These are phyloP conservation scores for Rhizoclosmatium globosum DNA, from an alignment of 192 early-diverging fungal genomes.

Conservation along the genomic window DNA sequence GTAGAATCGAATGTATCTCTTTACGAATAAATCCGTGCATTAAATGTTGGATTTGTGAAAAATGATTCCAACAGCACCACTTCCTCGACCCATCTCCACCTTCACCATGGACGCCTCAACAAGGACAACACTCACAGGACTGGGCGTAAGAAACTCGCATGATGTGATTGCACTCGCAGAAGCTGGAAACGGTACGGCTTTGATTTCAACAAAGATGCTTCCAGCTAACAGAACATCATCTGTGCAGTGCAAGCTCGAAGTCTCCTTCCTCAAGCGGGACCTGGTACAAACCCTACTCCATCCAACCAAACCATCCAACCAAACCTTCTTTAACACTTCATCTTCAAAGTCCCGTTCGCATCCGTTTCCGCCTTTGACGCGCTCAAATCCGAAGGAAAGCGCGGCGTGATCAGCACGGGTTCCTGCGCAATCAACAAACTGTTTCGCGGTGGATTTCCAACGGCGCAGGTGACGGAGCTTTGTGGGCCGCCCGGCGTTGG, in stretches of 20 bases:
- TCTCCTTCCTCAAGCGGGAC: conserved; percentile 8
- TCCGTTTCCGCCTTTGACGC: conserved; percentile 49
- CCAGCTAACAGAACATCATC: background rate
- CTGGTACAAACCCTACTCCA: background rate
- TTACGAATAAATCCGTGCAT: background rate
- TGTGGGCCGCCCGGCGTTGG: conserved; percentile 59
- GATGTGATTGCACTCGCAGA: conserved; percentile 25
- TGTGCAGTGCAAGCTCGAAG: background rate
- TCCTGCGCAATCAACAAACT: conserved; percentile 48
- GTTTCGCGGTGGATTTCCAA: conserved; percentile 54
- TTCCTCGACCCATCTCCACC: conserved; percentile 19
- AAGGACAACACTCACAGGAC: background rate
- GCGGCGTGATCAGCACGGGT: conserved; percentile 44
- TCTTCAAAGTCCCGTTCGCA: conserved; percentile 29
- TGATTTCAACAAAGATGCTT: background rate
- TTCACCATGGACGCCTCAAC: conserved; percentile 19
- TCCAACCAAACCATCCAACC: background rate
- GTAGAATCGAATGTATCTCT: background rate
- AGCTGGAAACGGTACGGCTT: conserved; percentile 26
- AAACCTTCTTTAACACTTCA: background rate
- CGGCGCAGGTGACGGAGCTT: conserved; percentile 56
- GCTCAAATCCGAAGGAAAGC: conserved; percentile 36
- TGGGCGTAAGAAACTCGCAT: conserved; percentile 16
- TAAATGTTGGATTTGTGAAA: background rate
- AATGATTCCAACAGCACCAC: background rate